Conservation (phyloP, 1,284 basidiomycete species). For the Filobasidium uniguttulatum region DNA sequence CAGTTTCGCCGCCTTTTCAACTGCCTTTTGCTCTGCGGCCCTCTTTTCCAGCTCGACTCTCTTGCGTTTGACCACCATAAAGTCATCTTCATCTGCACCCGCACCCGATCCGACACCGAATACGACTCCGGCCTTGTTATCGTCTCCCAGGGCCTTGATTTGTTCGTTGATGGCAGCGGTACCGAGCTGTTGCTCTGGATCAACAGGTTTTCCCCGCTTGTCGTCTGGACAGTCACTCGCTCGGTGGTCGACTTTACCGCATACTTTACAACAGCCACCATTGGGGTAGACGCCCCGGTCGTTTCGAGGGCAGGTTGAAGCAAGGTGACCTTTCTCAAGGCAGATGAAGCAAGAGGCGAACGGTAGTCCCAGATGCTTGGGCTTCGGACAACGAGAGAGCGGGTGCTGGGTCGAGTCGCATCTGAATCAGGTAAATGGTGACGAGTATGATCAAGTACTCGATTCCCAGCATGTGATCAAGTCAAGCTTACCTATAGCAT, state of each 20-base stretch:
- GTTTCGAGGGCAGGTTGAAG: slow-evolving; percentile 68
- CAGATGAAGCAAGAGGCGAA: slow-evolving; percentile 90
- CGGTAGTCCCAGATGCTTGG: slow-evolving; percentile 49
- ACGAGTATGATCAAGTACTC: not conserved
- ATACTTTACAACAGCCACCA: slow-evolving; percentile 79
- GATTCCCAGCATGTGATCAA: not conserved
- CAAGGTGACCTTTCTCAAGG: slow-evolving; percentile 62
- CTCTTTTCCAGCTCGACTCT: slow-evolving; percentile 48
- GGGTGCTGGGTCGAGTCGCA: slow-evolving; percentile 71
- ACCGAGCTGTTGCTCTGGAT: slow-evolving; percentile 15
- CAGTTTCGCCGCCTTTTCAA: slow-evolving; percentile 7
- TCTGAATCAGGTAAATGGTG: slow-evolving; percentile 37
- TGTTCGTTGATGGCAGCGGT: slow-evolving; percentile 17
- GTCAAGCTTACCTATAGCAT: slow-evolving; percentile 57
- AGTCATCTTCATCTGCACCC: slow-evolving; percentile 86
- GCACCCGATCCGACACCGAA: slow-evolving; percentile 31
- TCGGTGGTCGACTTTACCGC: slow-evolving; percentile 67
- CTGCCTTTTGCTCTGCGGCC: slow-evolving; percentile 19
- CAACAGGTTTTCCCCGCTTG: slow-evolving; percentile 48
- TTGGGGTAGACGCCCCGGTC: slow-evolving; percentile 76
- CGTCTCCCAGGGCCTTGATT: slow-evolving; percentile 40
- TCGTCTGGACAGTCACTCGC: slow-evolving; percentile 58
- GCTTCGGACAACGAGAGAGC: slow-evolving; percentile 59
- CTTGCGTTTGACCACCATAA: slow-evolving; percentile 60
- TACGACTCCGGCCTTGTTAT: slow-evolving; percentile 27